Base-by-base conservation (phyloP, 768 basidiomycete genomes). In the Tremella yokohamensis region DNA sequence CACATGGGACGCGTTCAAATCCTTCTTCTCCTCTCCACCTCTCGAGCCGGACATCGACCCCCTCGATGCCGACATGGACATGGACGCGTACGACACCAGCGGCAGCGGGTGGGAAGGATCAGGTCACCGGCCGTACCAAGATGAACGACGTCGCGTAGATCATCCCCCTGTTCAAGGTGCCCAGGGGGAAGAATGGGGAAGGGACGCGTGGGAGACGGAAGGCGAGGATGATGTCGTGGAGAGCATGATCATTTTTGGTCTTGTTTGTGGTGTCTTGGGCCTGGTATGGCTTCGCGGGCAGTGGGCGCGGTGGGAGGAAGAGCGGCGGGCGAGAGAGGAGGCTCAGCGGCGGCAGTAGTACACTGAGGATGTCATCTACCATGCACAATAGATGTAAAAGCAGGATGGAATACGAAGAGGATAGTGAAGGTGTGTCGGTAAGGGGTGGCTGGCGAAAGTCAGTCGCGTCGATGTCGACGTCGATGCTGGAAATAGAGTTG, bases 231-330 rank as follows among this genome's bases (percentile, higher is more conserved):
- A 89, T 75, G 60, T 56, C 19, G 19, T 87, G 85, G 91, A 93
- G 79, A 93, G 88, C 22, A 82, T 89, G 78, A 73, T 91, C 39
- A 81, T 93, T 42, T 82, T 92, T 2, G 75, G 83, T 40, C 79
- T 94, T 24, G 89, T 88, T 69, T 77, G 87, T 22, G 78, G 83
- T 19, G 85, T 90, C 51, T 87, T 87, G 38, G 78, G 85, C 42
- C 79, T 92, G 64, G 80, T 91, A 49, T 90, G 89, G 73, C 79
- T 89, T 56, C 84, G 90, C 60, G 87, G 87, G 13, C 83, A 88
- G 56, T 86, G 88, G 66, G 83, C 87, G 34, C 86, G 87, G 66
- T 79, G 86, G 55, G 83, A 85, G 76, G 82, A 87, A 29, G 40
- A 39, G 47, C 16, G 39, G 12, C 18, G 45, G n/a, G 47, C n/a